Base-by-base conservation (phyloP, 495 filamentous ascomycete species). In the Cryomyces minteri region DNA sequence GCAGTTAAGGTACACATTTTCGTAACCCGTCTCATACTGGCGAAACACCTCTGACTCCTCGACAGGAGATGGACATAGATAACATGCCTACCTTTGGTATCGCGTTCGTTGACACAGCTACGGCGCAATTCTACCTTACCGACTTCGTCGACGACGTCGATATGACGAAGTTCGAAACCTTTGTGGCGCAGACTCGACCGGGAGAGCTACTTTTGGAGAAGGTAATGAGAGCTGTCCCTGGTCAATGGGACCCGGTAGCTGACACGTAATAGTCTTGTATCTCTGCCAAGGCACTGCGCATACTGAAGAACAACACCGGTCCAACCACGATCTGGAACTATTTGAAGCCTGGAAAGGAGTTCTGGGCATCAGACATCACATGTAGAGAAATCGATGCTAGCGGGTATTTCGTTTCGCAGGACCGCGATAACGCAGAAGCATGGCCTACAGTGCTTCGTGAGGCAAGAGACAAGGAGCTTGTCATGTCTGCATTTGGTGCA, bases 281-380 rank as follows among this genome's bases (percentile, higher is more conserved):
- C 36, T 94, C 88, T 0, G 74, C 77, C 11, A 88, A 86, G 88
- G 82, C 82, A 2, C 55, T 90, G 48, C 83, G 90, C n/a, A 96
- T 96, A 42, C 61, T 99, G 51, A 96, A 95, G 62, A 95, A 92
- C 61, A 96, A 90, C 57, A 95, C 87, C 5, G 70, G 73, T 2
- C 88, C 87, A 1, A 93, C 82, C 1, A 95, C 92, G 1, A 82
- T 96, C 51, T 95, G 88, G 87, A 96, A 96, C 55, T 70, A 92
- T 54, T 63, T 95, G 41, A 95, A 92, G 60, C 72, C 88, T 0
- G 75, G 66, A 1, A 86, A 77, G 40, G 90, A 99, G 60, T 99
- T 99, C 58, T 94, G 88, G 87, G 73, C 82, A 39, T 81, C 84
- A 0, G 83, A 90, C 46, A 73, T 77, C 37, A 76, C 88, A 0